These are phyloP conservation scores for Prunus fruticosa DNA, from an alignment of 306 rosid genomes.

Conservation along the genomic window DNA sequence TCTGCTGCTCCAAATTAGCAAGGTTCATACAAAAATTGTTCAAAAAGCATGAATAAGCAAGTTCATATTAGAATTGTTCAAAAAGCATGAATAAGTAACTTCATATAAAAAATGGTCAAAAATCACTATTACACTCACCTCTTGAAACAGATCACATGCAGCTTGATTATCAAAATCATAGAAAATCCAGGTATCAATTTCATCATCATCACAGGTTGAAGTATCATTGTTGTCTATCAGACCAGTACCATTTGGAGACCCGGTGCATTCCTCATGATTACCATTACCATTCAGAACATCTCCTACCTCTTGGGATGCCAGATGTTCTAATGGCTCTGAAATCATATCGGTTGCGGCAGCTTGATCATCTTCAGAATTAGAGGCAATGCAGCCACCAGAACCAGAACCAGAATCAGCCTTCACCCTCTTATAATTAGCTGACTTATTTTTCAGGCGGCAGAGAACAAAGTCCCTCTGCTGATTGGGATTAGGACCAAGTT, in stretches of 20 bases:
- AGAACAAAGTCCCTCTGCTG: conserved; percentile 46
- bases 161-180: not conserved
- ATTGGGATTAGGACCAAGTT: not conserved
- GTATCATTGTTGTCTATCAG: not conserved
- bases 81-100: not conserved
- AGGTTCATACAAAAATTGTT: not conserved
- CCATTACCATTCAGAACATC: not conserved
- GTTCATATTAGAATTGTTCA: no score
- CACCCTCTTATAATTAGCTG: not conserved
- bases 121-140: not conserved
- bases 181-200: not conserved
- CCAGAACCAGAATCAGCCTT: conserved; percentile 9
- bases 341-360: not conserved
- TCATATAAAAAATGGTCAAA: not conserved
- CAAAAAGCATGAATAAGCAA: not conserved
- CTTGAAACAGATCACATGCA: not conserved
- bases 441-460: conserved; percentile 37
- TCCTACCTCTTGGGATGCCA: not conserved
- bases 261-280: not conserved
- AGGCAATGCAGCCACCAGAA: conserved; percentile 13
- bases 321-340: conserved; percentile 13
- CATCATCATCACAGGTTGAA: not conserved
- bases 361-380: conserved; percentile 2
- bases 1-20: not conserved
- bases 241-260: not conserved